Base-by-base conservation (phyloP, 331 rosid species). In the Phaseolus coccineus region DNA sequence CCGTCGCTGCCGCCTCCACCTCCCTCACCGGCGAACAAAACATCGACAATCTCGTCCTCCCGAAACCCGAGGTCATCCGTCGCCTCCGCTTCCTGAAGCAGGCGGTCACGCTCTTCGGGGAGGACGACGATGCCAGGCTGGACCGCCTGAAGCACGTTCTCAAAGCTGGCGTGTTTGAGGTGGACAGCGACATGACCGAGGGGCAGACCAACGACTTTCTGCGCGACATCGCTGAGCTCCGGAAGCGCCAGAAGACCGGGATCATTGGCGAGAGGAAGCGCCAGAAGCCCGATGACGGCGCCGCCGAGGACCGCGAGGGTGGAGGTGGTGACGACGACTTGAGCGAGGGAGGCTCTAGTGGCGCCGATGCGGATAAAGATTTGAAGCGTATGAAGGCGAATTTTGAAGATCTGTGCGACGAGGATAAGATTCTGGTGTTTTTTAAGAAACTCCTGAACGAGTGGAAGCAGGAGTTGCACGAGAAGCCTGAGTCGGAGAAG, bases 231-330 rank as follows among this genome's bases (percentile, higher is more conserved):
- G 96, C 91, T 5, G 99, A 96, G 85, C 85, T 96, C 75, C 82
- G 96, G 91, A 96, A 96, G 87, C 92, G 99, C 69, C 99, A 93
- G 89, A 93, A 90, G 89, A 67, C 94, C 3, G 99, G 99, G 77
- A 91, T 96, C 16, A 0, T 85, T 86, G 87, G 96, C 48, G 98
- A 94, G 75, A 87, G 98, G 86, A 96, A 96, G 90, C 70, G 98
- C 82, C 86, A 86, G 86, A 93, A 93, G 87, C 52, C 77, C 0
- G 97, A 89, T 6, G 97, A 88, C 4, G 98, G 94, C 8, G 79
- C 79, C 3, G 79, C 37, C 24, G 97, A 93, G 84, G 98, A 90
- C 53, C 84, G 98, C 1, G 97, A 96, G 2, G 96, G 96, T 0
- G 97, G 94, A 0, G 96, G 73, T 0, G 90, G 85, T 1, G 94